These are phyloP conservation scores for Penstemon newberryi DNA, from an alignment of 257 asterid species.

Conservation along the genomic window DNA sequence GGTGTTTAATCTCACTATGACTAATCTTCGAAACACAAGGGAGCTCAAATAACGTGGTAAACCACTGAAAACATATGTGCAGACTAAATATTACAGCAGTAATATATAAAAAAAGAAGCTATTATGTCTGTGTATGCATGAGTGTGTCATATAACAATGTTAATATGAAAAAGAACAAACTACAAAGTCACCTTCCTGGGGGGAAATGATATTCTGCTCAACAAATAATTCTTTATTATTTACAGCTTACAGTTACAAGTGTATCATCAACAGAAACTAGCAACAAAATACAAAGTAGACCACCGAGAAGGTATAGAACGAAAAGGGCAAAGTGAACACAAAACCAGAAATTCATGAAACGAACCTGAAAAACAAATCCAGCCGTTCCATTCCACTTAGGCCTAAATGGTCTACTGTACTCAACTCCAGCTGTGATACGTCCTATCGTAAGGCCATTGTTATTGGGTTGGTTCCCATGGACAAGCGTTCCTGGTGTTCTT, in stretches of 20 bases:
- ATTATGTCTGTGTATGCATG: not conserved
- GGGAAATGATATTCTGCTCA: not conserved
- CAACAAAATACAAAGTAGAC: not conserved
- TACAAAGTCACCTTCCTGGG: not conserved
- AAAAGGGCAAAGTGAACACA: not conserved
- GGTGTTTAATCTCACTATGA: too few relatives aligned
- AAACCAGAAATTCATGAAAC: slow-evolving; percentile 3
- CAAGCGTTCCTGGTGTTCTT: slow-evolving; percentile 92
- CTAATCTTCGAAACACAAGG: not conserved
- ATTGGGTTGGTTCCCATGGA: slow-evolving; percentile 86
- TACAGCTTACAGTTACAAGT: not conserved
- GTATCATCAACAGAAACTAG: slow-evolving; percentile 13
- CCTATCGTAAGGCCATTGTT: slow-evolving; percentile 69
- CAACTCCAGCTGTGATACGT: slow-evolving; percentile 90
- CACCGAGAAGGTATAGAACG: not conserved
- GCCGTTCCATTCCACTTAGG: slow-evolving; percentile 96
- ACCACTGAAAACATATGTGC: not conserved
- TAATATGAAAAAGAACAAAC: not conserved
- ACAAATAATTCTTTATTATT: not conserved
- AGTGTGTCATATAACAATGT: too few relatives aligned
- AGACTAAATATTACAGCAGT: not conserved
- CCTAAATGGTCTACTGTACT: slow-evolving; percentile 85
- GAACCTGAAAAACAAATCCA: slow-evolving; percentile 84
- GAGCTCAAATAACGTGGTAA: not conserved
- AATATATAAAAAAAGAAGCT: not conserved